Conservation (phyloP, 768 basidiomycete species). For the Leccinum broughii region DNA sequence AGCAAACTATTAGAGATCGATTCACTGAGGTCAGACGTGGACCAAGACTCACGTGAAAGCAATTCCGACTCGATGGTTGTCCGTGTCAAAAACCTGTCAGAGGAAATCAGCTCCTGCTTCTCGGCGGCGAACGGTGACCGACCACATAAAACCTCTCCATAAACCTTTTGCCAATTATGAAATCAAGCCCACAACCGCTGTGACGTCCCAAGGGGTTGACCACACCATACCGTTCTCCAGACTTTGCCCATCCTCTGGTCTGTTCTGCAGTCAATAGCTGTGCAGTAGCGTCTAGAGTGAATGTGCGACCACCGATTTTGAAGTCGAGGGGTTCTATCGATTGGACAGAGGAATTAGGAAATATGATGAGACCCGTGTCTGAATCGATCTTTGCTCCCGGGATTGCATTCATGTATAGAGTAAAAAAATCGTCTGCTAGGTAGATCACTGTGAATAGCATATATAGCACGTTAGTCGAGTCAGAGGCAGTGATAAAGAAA, state of each 20-base stretch:
- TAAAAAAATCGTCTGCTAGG: conserved; percentile 16
- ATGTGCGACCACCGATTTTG: neutral
- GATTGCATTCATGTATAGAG: conserved; percentile 11
- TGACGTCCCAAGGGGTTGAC: neutral
- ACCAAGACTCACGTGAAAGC: neutral
- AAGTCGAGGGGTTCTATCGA: conserved; percentile 14
- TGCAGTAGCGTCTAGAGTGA: neutral
- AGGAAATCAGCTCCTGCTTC: neutral
- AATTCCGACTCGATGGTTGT: neutral
- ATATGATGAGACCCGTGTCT: neutral
- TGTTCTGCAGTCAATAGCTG: neutral
- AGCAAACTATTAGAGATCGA: neutral
- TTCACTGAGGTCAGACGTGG: neutral
- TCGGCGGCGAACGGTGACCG: neutral
- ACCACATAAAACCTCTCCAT: neutral
- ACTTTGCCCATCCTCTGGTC: neutral
- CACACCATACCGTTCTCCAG: neutral
- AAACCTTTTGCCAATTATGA: neutral
- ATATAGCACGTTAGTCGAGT: neutral
- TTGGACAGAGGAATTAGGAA: conserved; percentile 11
- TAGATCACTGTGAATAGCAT: conserved; percentile 3
- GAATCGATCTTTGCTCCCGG: conserved; percentile 11
- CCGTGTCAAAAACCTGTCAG: neutral
- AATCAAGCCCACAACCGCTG: neutral
- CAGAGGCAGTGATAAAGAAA: neutral